These are phyloP conservation scores for Ophiosphaerella narmari DNA, from an alignment of 2,329 filamentous ascomycete species.

Conservation along the genomic window DNA sequence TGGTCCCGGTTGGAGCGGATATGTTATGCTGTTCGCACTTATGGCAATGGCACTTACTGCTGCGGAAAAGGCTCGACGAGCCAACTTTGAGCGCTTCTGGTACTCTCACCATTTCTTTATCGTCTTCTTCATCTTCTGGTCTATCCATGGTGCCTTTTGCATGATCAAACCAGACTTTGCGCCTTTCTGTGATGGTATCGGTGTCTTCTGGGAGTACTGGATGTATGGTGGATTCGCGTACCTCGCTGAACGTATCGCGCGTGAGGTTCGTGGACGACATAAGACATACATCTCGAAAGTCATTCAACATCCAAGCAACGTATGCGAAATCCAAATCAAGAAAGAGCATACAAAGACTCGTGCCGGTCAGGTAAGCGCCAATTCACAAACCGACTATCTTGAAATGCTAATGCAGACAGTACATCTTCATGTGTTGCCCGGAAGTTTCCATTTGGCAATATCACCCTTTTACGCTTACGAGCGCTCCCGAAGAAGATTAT, in stretches of 20 bases:
- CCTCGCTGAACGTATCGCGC: slow-evolving; percentile 75
- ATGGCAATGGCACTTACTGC: slow-evolving; percentile 81
- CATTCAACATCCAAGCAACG: slow-evolving; percentile 85
- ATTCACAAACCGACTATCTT: background rate
- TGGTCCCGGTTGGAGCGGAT: slow-evolving; percentile 84
- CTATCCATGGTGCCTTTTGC: slow-evolving; percentile 86
- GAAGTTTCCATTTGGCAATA: slow-evolving; percentile 88
- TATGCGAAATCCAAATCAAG: slow-evolving; percentile 90
- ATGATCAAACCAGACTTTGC: slow-evolving; percentile 87
- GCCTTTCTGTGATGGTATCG: slow-evolving; percentile 75
- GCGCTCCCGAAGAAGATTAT: slow-evolving; percentile 86
- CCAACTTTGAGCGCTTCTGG: slow-evolving; percentile 90
- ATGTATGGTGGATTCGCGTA: slow-evolving; percentile 83
- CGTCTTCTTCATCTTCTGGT: slow-evolving; percentile 88
- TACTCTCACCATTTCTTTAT: slow-evolving; percentile 88
- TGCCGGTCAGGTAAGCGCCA: slow-evolving; percentile 64
- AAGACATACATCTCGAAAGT: slow-evolving; percentile 89
- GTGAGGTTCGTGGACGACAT: slow-evolving; percentile 78
- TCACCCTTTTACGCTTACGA: slow-evolving; percentile 84
- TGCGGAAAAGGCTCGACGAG: slow-evolving; percentile 74
- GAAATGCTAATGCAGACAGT: slow-evolving; percentile 49
- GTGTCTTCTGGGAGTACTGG: slow-evolving; percentile 91
- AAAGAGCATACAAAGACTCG: slow-evolving; percentile 82
- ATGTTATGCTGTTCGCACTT: slow-evolving; percentile 78
- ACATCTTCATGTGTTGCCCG: slow-evolving; percentile 87